Evolutionary conservation across 805 yeast species (phyloP), one percentile per base, ranked within the genome.

Genomic region (Candida insectorum): DNA sequence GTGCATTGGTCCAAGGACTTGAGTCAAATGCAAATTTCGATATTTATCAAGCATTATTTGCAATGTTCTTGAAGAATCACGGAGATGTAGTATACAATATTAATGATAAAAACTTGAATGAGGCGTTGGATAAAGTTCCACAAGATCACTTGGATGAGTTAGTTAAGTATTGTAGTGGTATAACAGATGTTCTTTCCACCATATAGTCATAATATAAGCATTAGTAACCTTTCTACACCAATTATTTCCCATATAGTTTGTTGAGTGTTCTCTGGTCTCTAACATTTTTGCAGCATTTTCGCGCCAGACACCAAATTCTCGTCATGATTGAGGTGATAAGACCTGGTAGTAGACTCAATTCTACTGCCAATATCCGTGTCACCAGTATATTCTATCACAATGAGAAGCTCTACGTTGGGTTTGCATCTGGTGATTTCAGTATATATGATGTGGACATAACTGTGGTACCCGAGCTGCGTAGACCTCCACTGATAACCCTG

Each of bases 121-220:
- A 48, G 1, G 72, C 78, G 1, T 56, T 87, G 29, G 56, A 62
- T 3, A 41, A 50, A 6, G 45, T 37, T 0, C 69, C 65, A 29
- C 63, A 70, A 24, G 66, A 65, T 3, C 68, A 65, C 11, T 56
- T 89, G 48, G 95, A 86, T 49, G 75, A 72, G 19, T 58, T 85
- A 39, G 75, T 77, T 24, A 84, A 87, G 53, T 86, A 79, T 58
- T 85, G 95, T 56, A 72, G 93, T 2, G 89, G 95, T 37, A 87
- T 88, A 12, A 61, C 84, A 20, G 72, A 69, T 43, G 78, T 85
- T 48, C 65, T 86, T 30, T 54, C 69, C 5, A 59, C 71, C 20
- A 29, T 28, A 24, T 34, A 24, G n/a, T n/a, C n/a, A n/a, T n/a
- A n/a, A n/a, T n/a, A n/a, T n/a, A n/a, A n/a, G n/a, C n/a, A n/a